phyloP scores from a whole-genome alignment of 176 grass and related monocot species.

The Rhynchospora breviuscula region DNA sequence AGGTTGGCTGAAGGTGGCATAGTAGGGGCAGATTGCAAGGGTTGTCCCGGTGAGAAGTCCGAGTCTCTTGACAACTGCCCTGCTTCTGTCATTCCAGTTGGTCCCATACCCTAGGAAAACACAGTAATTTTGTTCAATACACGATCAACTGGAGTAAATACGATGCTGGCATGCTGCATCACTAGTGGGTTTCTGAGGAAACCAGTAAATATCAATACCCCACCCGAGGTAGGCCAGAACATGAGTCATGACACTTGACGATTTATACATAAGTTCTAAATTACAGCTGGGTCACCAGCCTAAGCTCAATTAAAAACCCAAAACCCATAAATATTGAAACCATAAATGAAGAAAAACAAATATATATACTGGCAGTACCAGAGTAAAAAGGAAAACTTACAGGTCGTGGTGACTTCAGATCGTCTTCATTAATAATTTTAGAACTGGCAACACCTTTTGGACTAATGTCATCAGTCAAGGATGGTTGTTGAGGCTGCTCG shows the following conservation, averaged over 20 bases:
- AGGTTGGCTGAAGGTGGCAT: conserved; percentile 49
- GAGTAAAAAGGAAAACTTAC: conserved; percentile 31
- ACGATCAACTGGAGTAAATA: background rate
- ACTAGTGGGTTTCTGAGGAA: background rate
- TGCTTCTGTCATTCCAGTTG: conserved; percentile 50
- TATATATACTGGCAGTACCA: background rate
- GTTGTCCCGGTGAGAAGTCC: conserved; percentile 71
- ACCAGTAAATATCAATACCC: background rate
- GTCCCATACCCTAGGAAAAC: background rate
- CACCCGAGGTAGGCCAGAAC: background rate
- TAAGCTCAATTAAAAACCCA: background rate
- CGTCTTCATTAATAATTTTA: conserved; percentile 73
- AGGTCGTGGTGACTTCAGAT: conserved; percentile 41
- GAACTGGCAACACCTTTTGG: conserved; percentile 41
- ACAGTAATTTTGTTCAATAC: background rate
- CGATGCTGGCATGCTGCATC: background rate
- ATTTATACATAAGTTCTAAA: background rate
- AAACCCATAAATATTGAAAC: background rate
- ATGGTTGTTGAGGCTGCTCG: conserved; percentile 40
- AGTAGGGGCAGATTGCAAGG: conserved; percentile 55
- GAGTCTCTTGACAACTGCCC: conserved; percentile 60
- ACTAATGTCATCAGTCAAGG: conserved; percentile 52
- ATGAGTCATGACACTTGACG: background rate
- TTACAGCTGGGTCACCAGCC: background rate
- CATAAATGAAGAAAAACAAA: background rate